phyloP scores from a whole-genome alignment of 306 rosid species.

The Glycine latifolia region DNA sequence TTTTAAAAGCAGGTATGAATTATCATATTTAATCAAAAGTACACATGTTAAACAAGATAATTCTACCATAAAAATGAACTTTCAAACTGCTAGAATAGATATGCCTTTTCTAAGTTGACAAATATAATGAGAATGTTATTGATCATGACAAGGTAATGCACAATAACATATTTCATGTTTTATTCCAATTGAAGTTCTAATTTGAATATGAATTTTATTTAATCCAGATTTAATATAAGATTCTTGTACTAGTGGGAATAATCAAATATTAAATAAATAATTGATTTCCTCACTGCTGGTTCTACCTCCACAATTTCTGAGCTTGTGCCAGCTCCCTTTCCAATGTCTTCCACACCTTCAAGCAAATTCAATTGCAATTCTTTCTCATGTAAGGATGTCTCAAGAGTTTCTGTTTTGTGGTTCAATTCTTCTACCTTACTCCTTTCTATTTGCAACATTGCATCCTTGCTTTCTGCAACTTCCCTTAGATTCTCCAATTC shows the following conservation, averaged over 20 bases:
- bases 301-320: constrained; percentile 86
- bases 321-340: constrained; percentile 56
- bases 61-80: constrained; percentile 3
- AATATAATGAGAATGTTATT: constrained; percentile 6
- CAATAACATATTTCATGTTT: constrained; percentile 20
- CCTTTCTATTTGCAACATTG: constrained; percentile 76
- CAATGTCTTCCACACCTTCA: constrained; percentile 73
- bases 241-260: constrained; percentile 14
- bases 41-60: constrained; percentile 16
- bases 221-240: constrained; percentile 26
- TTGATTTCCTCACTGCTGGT: constrained; percentile 76
- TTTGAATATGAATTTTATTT: constrained; percentile 17
- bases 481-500: constrained; percentile 72
- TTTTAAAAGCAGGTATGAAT: neutral
- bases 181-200: constrained; percentile 25
- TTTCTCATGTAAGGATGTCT: constrained; percentile 74
- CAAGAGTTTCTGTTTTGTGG: constrained; percentile 68
- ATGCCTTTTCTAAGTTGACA: neutral
- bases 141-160: constrained; percentile 8
- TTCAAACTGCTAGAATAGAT: constrained; percentile 1
- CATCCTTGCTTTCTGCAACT: constrained; percentile 70
- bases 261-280: constrained; percentile 24
- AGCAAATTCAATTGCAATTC: constrained; percentile 80
- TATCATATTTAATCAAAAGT: constrained; percentile 16
- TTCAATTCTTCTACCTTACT: constrained; percentile 71